Conservation (phyloP, 352 stramenopile species). For the Phytophthora podocarpi region DNA sequence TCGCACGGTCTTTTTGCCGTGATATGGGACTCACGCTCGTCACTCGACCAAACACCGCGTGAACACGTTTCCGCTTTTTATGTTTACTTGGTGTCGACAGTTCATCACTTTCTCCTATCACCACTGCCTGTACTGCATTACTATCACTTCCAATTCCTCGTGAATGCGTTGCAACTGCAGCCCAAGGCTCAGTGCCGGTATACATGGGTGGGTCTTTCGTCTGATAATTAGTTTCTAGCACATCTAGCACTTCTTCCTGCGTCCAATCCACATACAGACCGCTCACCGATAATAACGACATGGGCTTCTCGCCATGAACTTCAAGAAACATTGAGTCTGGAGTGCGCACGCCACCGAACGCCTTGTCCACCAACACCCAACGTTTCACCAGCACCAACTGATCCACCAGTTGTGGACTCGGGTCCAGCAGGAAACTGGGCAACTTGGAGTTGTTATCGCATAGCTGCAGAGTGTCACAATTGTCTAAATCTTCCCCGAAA, state of each 20-base stretch:
- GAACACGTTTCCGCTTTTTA: constrained; percentile 41
- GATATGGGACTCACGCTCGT: constrained; percentile 61
- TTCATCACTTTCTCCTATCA: background rate
- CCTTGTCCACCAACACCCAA: constrained; percentile 57
- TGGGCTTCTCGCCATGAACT: constrained; percentile 28
- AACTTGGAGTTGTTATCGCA: constrained; percentile 41
- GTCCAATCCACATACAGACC: constrained; percentile 15
- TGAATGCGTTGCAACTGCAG: constrained; percentile 1
- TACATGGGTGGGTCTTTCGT: constrained; percentile 56
- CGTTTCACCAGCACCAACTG: constrained; percentile 62
- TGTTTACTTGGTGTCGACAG: constrained; percentile 4
- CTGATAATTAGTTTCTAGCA: constrained; percentile 42
- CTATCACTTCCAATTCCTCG: background rate
- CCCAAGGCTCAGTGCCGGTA: constrained; percentile 33
- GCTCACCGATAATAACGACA: constrained; percentile 2
- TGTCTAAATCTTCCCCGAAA: constrained; percentile 28
- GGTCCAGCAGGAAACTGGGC: constrained; percentile 45
- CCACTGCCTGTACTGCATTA: background rate
- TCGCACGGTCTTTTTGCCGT: constrained; percentile 37
- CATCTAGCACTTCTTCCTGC: constrained; percentile 18
- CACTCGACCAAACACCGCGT: constrained; percentile 57
- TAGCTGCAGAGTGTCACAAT: constrained; percentile 33
- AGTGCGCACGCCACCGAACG: constrained; percentile 8
- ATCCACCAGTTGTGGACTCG: constrained; percentile 39
- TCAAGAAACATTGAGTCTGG: constrained; percentile 44